Base-by-base conservation (phyloP, 768 basidiomycete species). In the Xerocomus spinulosus region DNA sequence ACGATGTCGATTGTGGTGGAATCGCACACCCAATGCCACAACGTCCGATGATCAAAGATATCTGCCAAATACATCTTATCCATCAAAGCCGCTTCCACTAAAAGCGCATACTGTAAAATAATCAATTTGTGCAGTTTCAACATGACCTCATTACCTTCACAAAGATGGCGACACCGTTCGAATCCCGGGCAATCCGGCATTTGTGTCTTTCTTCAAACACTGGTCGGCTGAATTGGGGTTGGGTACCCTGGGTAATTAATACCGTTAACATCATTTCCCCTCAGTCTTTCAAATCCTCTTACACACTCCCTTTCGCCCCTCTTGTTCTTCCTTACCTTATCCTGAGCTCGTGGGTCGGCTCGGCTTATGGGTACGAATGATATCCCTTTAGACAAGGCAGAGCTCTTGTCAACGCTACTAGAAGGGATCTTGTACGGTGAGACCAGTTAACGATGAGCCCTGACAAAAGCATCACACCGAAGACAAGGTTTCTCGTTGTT, bases 401-500 rank as follows among this genome's bases (percentile, higher is more conserved):
- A 45, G 33, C 33, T 50, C 26, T 12, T 50, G 10, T 23, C 44
- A 20, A 36, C 39, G 12, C 9, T 50, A 12, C 17, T 50, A 14
- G 49, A 50, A 29, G 37, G 24, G 24, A n/a, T 18, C 9, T 35
- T 50, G 13, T 50, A 50, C 32, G 49, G 49, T 50, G 35, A 25
- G 49, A 12, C 7, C 20, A 2, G 18, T 14, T 15, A 17, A 14
- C 9, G 9, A 26, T n/a, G 8, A n/a, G n/a, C n/a, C 5, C 18
- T 15, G 9, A 34, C 10, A 14, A 13, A 41, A 13, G 5, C 32
- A 8, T 18, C 3, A 45, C 32, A 12, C 4, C n/a, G n/a, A n/a
- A n/a, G 6, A 9, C 5, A 37, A 67, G 66, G 66, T 1, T 66
- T 66, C 51, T 67, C 64, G 4, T 6, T 64, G 9, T 43, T 66